These are phyloP conservation scores for Aspergillus campestris DNA, from an alignment of 495 filamentous ascomycete genomes.

Conservation along the genomic window DNA sequence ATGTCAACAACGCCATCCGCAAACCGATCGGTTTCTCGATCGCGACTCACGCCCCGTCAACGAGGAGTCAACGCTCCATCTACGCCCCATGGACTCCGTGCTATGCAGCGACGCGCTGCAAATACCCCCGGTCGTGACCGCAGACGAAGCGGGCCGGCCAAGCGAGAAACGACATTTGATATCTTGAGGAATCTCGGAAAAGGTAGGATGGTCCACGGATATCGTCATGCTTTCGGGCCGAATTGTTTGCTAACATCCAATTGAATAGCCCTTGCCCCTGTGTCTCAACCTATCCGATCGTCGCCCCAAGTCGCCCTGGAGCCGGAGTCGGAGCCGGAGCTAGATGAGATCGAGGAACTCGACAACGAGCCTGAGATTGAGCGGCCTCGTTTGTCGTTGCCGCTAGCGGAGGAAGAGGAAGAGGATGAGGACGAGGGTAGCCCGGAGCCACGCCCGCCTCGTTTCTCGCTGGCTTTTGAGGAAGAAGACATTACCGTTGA, in stretches of 20 bases:
- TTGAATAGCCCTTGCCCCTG: constrained; percentile 46
- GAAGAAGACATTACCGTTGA: constrained; percentile 69
- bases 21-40: constrained; percentile 29
- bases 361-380: constrained; percentile 59
- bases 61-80: constrained; percentile 37
- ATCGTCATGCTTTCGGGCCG: background rate
- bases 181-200: constrained; percentile 57
- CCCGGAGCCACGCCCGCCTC: constrained; percentile 49
- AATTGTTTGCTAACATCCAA: background rate
- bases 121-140: constrained; percentile 63
- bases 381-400: constrained; percentile 59
- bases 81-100: constrained; percentile 67
- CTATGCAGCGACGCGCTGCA: constrained; percentile 67
- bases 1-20: constrained; percentile 24
- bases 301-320: constrained; percentile 40
- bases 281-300: constrained; percentile 47
- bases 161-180: constrained; percentile 70
- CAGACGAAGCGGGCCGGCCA: constrained; percentile 55
- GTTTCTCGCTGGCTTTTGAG: constrained; percentile 52
- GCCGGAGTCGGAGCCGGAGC: constrained; percentile 17
- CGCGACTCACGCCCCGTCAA: constrained; percentile 21
- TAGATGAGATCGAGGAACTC: constrained; percentile 44
- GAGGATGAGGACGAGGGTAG: constrained; percentile 51
- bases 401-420: constrained; percentile 48
- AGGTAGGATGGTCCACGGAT: constrained; percentile 21